Percentiles rank a stretch among this genome's conserved stretches.
phyloP scores from a whole-genome alignment of 2,329 filamentous ascomycete species.

The Beauveria rudraprayagi region DNA sequence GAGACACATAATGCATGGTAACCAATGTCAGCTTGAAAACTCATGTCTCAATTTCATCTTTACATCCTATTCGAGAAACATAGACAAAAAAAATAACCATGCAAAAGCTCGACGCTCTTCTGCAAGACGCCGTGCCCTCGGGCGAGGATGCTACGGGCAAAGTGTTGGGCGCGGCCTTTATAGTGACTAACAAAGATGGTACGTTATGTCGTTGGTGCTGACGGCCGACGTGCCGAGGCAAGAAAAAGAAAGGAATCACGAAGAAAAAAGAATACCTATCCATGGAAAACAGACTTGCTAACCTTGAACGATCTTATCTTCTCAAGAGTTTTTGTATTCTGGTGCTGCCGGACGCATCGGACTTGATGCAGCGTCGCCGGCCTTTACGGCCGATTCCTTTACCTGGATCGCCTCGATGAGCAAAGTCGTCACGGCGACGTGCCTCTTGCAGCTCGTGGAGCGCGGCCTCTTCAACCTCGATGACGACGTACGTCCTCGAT shows the following conservation, averaged over 20 bases:
- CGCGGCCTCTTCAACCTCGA: constrained; percentile 26
- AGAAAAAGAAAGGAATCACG: background rate
- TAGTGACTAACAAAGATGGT: constrained; percentile 27
- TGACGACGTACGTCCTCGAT: constrained; percentile 24
- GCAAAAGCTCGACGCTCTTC: constrained; percentile 23
- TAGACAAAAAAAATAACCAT: constrained; percentile 12
- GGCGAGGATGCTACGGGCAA: constrained; percentile 24
- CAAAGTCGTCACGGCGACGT: constrained; percentile 32
- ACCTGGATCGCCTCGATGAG: constrained; percentile 34
- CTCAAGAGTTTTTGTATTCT: constrained; percentile 28
- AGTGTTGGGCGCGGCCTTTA: constrained; percentile 29
- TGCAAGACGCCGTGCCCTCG: constrained; percentile 22
- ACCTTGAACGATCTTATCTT: background rate
- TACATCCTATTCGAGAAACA: background rate
- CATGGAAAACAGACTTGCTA: background rate
- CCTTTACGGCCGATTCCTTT: constrained; percentile 27
- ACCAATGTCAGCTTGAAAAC: background rate
- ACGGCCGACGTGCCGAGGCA: background rate
- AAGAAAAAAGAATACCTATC: background rate
- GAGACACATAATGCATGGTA: background rate
- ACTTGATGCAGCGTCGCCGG: constrained; percentile 20
- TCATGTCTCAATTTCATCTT: background rate
- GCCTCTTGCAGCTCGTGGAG: constrained; percentile 34
- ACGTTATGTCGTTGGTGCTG: background rate
- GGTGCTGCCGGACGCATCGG: constrained; percentile 29